Percentiles rank a stretch among this genome's conserved stretches.
phyloP scores from a whole-genome alignment of 306 rosid genomes.

The Rubus parviflorus region DNA sequence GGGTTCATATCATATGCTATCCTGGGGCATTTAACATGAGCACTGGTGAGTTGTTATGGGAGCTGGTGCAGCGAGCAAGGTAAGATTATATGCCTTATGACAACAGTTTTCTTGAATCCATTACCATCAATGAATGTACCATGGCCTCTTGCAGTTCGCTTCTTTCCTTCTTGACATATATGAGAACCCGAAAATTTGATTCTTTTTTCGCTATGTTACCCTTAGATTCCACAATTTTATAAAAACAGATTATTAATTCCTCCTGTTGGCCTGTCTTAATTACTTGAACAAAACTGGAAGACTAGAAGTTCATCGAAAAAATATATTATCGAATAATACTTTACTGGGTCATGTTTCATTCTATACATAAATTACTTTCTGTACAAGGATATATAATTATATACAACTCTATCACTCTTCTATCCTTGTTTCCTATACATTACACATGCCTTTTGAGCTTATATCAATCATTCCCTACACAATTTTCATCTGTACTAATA shows the following conservation, averaged over 20 bases:
- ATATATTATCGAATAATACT: not conserved
- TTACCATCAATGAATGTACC: not conserved
- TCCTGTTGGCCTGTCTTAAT: no score
- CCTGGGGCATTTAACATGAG: slow-evolving; percentile 38
- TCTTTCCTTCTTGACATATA: no score
- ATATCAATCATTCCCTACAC: not conserved
- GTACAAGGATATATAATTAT: no score
- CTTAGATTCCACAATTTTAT: no score
- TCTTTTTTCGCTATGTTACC: no score
- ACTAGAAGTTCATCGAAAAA: not conserved
- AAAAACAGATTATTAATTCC: no score
- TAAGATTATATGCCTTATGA: not conserved
- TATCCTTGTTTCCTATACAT: not conserved
- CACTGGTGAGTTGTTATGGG: slow-evolving; percentile 36
- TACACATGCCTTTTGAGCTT: not conserved
- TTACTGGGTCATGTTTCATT: not conserved
- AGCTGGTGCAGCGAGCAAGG: slow-evolving; percentile 36
- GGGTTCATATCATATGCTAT: slow-evolving; percentile 32
- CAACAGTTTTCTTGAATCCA: not conserved
- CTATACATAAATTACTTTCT: no score
- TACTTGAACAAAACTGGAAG: no score
- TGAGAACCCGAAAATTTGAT: no score
- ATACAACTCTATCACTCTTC: no score
- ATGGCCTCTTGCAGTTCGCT: no score
- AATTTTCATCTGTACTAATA: not conserved